Conservation (phyloP, 202 grass and related monocot genomes). For the Sporobolus alterniflorus region DNA sequence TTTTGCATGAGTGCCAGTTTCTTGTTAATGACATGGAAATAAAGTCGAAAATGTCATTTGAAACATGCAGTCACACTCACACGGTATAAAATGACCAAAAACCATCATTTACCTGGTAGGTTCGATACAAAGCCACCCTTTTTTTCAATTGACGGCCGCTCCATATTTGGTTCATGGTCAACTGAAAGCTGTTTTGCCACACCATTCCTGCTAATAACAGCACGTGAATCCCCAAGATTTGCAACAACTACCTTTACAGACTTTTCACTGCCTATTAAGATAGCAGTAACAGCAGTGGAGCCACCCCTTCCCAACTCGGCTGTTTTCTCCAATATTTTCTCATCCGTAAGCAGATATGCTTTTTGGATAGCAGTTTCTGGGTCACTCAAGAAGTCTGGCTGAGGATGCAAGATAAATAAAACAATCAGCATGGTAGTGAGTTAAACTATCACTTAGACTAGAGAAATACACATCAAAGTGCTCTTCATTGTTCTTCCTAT, state of each 20-base stretch:
- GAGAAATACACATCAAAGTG: not conserved
- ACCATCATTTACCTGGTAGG: constrained; percentile 68
- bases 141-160: constrained; percentile 62
- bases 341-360: constrained; percentile 82
- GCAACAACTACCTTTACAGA: constrained; percentile 77
- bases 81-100: constrained; percentile 2
- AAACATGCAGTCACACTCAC: not conserved
- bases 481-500: constrained; percentile 18
- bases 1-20: not conserved
- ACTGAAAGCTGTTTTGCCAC: constrained; percentile 79
- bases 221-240: constrained; percentile 96
- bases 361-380: constrained; percentile 68
- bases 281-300: constrained; percentile 94
- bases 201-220: constrained; percentile 84
- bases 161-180: constrained; percentile 87
- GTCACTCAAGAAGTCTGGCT: constrained; percentile 93
- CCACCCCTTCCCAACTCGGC: constrained; percentile 88
- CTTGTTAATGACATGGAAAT: not conserved
- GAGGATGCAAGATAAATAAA: constrained; percentile 38
- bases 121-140: constrained; percentile 97
- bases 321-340: constrained; percentile 86
- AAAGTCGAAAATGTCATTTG: not conserved
- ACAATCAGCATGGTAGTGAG: constrained; percentile 31
- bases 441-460: constrained; percentile 24
- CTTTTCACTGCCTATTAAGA: constrained; percentile 70